These are phyloP conservation scores for Fusarium torulosum DNA, from an alignment of 2,329 filamentous ascomycete species.

Conservation along the genomic window DNA sequence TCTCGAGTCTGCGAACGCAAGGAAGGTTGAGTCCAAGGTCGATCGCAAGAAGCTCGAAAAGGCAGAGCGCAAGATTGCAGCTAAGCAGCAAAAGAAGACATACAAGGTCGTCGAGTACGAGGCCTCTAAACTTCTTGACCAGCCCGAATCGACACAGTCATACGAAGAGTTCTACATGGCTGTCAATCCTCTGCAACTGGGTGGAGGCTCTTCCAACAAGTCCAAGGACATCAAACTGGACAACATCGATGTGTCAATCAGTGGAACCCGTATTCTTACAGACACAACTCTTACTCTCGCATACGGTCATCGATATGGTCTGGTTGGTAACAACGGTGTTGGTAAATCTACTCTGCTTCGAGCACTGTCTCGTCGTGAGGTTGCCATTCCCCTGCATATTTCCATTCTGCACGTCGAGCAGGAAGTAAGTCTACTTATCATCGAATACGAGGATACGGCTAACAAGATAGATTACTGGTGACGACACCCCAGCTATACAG, in stretches of 20 bases:
- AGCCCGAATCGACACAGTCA: slow-evolving; percentile 84
- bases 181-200: slow-evolving; percentile 95
- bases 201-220: slow-evolving; percentile 78
- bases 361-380: slow-evolving; percentile 90
- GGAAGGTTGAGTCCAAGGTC: slow-evolving; percentile 97
- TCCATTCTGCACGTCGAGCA: slow-evolving; percentile 99
- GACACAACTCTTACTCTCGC: slow-evolving; percentile 92
- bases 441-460: background rate
- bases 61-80: slow-evolving; percentile 95
- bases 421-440: slow-evolving; percentile 71
- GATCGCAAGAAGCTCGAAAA: slow-evolving; percentile 99
- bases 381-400: slow-evolving; percentile 95
- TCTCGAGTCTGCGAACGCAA: slow-evolving; percentile 89
- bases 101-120: slow-evolving; percentile 99
- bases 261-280: slow-evolving; percentile 86
- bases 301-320: slow-evolving; percentile 93
- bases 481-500: slow-evolving; percentile 94
- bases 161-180: slow-evolving; percentile 99
- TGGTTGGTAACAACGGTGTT: slow-evolving; percentile 99
- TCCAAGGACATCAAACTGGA: slow-evolving; percentile 99
- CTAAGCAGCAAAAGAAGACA: slow-evolving; percentile 97
- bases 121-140: slow-evolving; percentile 87
- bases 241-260: slow-evolving; percentile 93
- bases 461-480: slow-evolving; percentile 79
- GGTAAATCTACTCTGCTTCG: slow-evolving; percentile 95